Conservation (phyloP, 1,139 yeast genomes). For the Saccharomyces hybrid region DNA sequence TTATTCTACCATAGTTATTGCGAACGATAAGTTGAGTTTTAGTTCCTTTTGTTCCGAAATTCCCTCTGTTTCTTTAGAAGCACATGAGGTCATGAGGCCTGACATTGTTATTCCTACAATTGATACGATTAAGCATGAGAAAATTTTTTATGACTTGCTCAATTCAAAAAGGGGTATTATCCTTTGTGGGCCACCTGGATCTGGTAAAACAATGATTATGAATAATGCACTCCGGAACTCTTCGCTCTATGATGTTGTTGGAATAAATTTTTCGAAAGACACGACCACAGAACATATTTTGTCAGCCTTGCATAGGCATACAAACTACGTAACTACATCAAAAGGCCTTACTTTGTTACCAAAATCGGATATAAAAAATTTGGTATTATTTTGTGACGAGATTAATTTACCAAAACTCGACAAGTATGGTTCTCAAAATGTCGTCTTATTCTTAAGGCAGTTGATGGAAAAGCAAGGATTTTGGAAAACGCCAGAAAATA, state of each 20-base stretch:
- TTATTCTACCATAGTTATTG: slow-evolving; percentile 42
- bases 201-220: slow-evolving; percentile 92
- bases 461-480: slow-evolving; percentile 70
- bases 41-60: slow-evolving; percentile 41
- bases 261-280: slow-evolving; percentile 79
- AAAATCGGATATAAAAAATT: slow-evolving; percentile 55
- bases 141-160: slow-evolving; percentile 50
- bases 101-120: slow-evolving; percentile 68
- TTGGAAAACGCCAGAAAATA: slow-evolving; percentile 54
- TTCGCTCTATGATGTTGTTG: slow-evolving; percentile 51
- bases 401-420: slow-evolving; percentile 75
- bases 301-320: slow-evolving; percentile 63
- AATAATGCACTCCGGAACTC: slow-evolving; percentile 59
- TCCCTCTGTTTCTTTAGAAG: slow-evolving; percentile 45
- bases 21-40: slow-evolving; percentile 47
- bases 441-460: slow-evolving; percentile 70
- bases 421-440: slow-evolving; percentile 67
- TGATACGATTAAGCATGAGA: slow-evolving; percentile 69
- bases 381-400: slow-evolving; percentile 88
- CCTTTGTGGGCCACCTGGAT: slow-evolving; percentile 95
- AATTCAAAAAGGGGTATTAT: slow-evolving; percentile 55
- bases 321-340: slow-evolving; percentile 50
- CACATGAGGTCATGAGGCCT: slow-evolving; percentile 56
- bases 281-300: slow-evolving; percentile 60
- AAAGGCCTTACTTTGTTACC: slow-evolving; percentile 56